Evolutionary conservation across 495 filamentous ascomycete species (phyloP).

Genomic region (Coniosporium apollinis): DNA sequence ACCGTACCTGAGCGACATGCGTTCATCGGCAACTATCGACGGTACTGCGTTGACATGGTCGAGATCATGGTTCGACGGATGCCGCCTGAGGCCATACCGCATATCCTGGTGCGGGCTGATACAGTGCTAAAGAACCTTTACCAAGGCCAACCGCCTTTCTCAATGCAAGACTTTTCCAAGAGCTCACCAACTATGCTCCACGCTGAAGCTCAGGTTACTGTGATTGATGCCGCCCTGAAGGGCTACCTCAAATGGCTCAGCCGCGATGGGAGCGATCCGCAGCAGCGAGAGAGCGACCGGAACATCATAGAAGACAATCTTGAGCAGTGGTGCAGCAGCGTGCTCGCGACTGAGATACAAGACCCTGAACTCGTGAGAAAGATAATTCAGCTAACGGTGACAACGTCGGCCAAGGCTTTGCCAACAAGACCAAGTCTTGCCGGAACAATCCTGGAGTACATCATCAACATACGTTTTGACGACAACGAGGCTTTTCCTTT

Average conservation of each 20-base stretch:
- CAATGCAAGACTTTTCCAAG: conserved; percentile 63
- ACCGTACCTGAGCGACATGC: conserved; percentile 88
- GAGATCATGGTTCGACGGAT: conserved; percentile 65
- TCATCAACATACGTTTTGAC: conserved; percentile 60
- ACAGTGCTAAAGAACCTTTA: conserved; percentile 59
- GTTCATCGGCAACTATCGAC: conserved; percentile 91
- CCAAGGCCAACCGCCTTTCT: conserved; percentile 36
- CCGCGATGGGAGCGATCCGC: conserved; percentile 32
- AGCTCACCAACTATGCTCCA: conserved; percentile 57
- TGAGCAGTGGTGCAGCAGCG: conserved; percentile 61
- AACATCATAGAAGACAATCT: conserved; percentile 47
- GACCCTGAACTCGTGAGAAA: conserved; percentile 22
- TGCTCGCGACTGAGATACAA: too few relatives aligned
- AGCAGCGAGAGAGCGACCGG: conserved; percentile 43
- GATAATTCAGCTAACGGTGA: neutral
- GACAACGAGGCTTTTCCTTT: conserved; percentile 47
- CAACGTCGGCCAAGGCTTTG: conserved; percentile 41
- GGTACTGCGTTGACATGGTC: conserved; percentile 73
- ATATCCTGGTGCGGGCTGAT: conserved; percentile 67
- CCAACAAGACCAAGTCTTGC: conserved; percentile 63
- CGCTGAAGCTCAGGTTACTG: conserved; percentile 75
- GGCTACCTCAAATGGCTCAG: conserved; percentile 72
- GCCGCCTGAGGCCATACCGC: conserved; percentile 67
- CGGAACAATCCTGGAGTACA: conserved; percentile 73
- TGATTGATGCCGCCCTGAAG: conserved; percentile 81